These are phyloP conservation scores for Kappamyces sp. DNA, from an alignment of 192 early-diverging fungal genomes.

Conservation along the genomic window DNA sequence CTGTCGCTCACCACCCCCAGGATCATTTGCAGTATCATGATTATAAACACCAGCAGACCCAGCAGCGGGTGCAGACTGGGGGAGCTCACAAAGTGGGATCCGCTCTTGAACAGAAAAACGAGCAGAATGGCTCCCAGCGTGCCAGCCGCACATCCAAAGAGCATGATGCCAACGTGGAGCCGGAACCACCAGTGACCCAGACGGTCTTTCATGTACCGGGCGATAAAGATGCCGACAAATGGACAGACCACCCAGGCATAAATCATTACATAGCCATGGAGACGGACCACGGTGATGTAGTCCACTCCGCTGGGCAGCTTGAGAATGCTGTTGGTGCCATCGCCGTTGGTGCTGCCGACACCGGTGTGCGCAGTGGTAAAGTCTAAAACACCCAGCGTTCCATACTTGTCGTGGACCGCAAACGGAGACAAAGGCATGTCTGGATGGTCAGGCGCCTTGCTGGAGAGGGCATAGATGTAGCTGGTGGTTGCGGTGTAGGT, in stretches of 20 bases:
- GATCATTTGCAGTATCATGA: constrained; percentile 19
- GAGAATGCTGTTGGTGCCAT: not conserved
- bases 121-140: constrained; percentile 19
- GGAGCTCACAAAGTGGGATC: not conserved
- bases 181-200: constrained; percentile 34
- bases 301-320: not conserved
- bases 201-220: constrained; percentile 30
- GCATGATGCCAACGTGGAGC: constrained; percentile 27
- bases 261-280: constrained; percentile 24
- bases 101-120: constrained; percentile 20
- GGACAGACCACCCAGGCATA: constrained; percentile 26
- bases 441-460: not conserved
- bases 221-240: constrained; percentile 29
- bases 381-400: constrained; percentile 1
- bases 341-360: not conserved
- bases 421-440: not conserved
- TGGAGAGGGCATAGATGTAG: constrained; percentile 9
- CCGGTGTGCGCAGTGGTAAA: constrained; percentile 14
- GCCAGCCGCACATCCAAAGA: constrained; percentile 13
- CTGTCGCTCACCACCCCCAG: constrained; percentile 27
- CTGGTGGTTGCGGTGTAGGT: constrained; percentile 1
- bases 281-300: not conserved
- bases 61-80: constrained; percentile 4
- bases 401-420: constrained; percentile 10
- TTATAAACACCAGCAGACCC: constrained; percentile 7